These are phyloP conservation scores for Neopestalotiopsis clavispora DNA, from an alignment of 2,329 filamentous ascomycete species.

Conservation along the genomic window DNA sequence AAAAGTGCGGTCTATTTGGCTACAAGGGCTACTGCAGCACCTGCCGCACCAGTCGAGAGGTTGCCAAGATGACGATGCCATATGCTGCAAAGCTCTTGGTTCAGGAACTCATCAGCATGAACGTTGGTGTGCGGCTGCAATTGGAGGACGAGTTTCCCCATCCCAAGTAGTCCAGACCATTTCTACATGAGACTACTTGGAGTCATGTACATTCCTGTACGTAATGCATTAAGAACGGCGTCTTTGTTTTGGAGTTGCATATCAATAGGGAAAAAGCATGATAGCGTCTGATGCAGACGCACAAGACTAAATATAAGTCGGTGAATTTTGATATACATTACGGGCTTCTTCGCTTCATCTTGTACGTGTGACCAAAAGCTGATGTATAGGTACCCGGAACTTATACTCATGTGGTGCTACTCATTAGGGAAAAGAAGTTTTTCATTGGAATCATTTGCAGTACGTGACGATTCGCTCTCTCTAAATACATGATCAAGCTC, in stretches of 20 bases:
- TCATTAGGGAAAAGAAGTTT: background rate
- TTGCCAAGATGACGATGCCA: conserved; percentile 93
- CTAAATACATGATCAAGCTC: background rate
- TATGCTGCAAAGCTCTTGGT: conserved; percentile 96
- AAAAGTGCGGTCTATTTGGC: conserved; percentile 92
- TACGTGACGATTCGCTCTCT: background rate
- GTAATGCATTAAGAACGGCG: conserved; percentile 22
- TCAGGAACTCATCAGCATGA: conserved; percentile 97
- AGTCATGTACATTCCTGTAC: conserved; percentile 10
- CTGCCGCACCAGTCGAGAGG: conserved; percentile 82
- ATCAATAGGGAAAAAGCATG: conserved; percentile 21
- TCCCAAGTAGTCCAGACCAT: conserved; percentile 37
- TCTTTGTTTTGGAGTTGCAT: conserved; percentile 22
- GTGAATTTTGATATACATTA: background rate
- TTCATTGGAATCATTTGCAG: background rate
- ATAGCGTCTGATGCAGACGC: background rate
- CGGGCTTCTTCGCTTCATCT: background rate
- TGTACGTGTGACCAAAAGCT: background rate
- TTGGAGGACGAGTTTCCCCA: conserved; percentile 92
- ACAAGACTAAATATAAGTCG: background rate
- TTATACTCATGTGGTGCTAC: too few relatives aligned
- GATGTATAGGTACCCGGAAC: too few relatives aligned
- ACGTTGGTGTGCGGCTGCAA: conserved; percentile 90
- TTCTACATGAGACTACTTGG: background rate
- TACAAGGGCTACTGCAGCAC: conserved; percentile 95